A percentile compares a stretch with the other conserved stretches of the same genome.
phyloP scores from a whole-genome alignment of 305 asterid species.

The Coffea humblotiana region DNA sequence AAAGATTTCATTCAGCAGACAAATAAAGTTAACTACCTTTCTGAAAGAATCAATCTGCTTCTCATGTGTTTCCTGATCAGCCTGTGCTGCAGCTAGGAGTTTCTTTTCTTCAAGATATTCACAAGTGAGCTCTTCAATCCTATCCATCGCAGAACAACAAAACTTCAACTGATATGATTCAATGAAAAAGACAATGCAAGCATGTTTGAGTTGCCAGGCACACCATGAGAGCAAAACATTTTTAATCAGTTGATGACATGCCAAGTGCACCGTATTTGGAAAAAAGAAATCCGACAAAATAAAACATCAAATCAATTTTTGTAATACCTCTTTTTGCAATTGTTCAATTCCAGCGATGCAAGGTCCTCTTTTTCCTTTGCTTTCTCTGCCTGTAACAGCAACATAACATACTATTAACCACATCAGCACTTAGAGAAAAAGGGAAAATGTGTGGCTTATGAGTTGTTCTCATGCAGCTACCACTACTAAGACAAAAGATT shows the following conservation, averaged over 20 bases:
- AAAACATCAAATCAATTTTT: conserved; percentile 3
- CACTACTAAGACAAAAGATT: not conserved
- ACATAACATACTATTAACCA: conserved; percentile 15
- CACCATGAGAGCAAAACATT: not conserved
- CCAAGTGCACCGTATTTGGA: not conserved
- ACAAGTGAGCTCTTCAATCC: conserved; percentile 71
- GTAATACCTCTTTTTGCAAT: conserved; percentile 58
- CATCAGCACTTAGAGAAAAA: not conserved
- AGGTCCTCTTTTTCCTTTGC: conserved; percentile 82
- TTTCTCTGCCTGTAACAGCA: conserved; percentile 68
- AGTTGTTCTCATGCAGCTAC: not conserved
- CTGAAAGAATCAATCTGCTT: conserved; percentile 53
- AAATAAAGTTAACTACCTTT: conserved; percentile 49
- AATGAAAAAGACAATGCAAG: not conserved
- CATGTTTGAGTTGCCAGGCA: not conserved
- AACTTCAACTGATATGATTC: not conserved
- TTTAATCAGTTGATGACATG: not conserved
- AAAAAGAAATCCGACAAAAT: not conserved
- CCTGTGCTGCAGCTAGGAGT: conserved; percentile 40
- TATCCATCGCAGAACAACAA: conserved; percentile 16
- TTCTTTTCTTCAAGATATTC: conserved; percentile 67
- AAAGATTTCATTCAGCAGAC: conserved; percentile 20
- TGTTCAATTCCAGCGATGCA: conserved; percentile 58
- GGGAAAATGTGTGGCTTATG: not conserved
- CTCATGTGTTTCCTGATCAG: conserved; percentile 53